Base-by-base conservation (phyloP, 768 basidiomycete species). In the Trametes cingulata region DNA sequence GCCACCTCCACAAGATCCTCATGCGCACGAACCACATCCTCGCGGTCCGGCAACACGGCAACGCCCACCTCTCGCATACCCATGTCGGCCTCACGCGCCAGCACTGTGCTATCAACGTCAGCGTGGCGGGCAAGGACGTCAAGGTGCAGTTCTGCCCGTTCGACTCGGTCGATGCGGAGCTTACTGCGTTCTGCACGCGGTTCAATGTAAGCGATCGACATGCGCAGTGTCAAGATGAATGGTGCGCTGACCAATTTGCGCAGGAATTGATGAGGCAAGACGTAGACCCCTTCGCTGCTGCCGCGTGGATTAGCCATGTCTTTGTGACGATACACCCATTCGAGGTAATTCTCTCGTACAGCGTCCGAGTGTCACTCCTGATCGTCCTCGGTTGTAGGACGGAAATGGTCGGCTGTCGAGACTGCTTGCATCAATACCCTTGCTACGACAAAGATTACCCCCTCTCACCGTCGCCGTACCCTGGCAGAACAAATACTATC, bases 291-390 rank as follows among this genome's bases (percentile, higher is more conserved):
- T 62, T 62, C 50, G 61, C 56, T 4, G 55, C 56, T 6, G 54
- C 61, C 1, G 61, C 61, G 3, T 62, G 61, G 61, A 62, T 62
- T 22, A 62, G 61, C 50, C 55, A 62, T 25, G 61, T 62, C 29
- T 62, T 62, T n/a, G 51, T 62, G 17, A 56, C 54, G 8, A 52
- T 62, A 14, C 61, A 62, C 33, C 61, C 61, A 10, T 62, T 62
- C 50, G 55, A 62, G 61, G 61, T 57, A 50, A 22, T 17, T 40
- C 25, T 24, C 15, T 8, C 6, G 15, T 20, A n/a, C 22, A 17
- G 27, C 22, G 24, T n/a, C 3, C 19, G n/a, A 29, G 2, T 10
- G 12, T 27, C 22, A 7, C 19, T 35, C 22, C 20, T 10, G 19
- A 12, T 19, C 19, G 1, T 27, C 15, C 46, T 43, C 5, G 20